phyloP scores from a whole-genome alignment of 495 filamentous ascomycete species.

The Delitschia confertaspora region DNA sequence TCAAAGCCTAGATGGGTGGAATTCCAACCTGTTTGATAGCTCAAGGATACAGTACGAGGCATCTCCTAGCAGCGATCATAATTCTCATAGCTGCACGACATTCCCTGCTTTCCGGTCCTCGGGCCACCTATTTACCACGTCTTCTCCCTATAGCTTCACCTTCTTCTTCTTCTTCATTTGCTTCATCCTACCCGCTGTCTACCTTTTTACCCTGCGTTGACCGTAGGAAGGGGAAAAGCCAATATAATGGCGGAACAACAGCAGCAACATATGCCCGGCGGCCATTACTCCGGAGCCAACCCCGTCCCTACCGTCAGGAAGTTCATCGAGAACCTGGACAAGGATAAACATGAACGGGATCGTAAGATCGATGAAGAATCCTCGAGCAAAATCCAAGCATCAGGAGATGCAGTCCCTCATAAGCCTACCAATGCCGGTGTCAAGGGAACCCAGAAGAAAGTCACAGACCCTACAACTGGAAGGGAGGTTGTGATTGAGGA shows the following conservation, averaged over 20 bases:
- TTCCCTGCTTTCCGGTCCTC: constrained; percentile 20
- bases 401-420: constrained; percentile 35
- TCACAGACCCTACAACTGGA: constrained; percentile 82
- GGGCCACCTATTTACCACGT: constrained; percentile 1
- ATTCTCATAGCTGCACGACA: too few species aligned
- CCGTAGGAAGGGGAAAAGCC: constrained; percentile 1
- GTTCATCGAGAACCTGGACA: constrained; percentile 70
- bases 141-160: neutral
- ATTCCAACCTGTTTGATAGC: too few species aligned
- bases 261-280: constrained; percentile 33
- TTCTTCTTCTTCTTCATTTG: constrained; percentile 1
- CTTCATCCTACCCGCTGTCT: neutral
- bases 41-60: too few species aligned
- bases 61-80: too few species aligned
- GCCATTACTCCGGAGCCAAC: constrained; percentile 57
- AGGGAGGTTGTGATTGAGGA: constrained; percentile 83
- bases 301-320: constrained; percentile 79
- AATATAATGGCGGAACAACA: constrained; percentile 30
- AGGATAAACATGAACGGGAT: constrained; percentile 68
- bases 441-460: constrained; percentile 52
- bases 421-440: constrained; percentile 40
- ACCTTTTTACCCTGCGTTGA: neutral
- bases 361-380: constrained; percentile 56
- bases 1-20: too few species aligned
- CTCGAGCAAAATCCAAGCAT: constrained; percentile 41